Percentiles rank a stretch among this genome's conserved stretches.
phyloP scores from a whole-genome alignment of 257 asterid genomes.

The Thymus quinquecostatus region DNA sequence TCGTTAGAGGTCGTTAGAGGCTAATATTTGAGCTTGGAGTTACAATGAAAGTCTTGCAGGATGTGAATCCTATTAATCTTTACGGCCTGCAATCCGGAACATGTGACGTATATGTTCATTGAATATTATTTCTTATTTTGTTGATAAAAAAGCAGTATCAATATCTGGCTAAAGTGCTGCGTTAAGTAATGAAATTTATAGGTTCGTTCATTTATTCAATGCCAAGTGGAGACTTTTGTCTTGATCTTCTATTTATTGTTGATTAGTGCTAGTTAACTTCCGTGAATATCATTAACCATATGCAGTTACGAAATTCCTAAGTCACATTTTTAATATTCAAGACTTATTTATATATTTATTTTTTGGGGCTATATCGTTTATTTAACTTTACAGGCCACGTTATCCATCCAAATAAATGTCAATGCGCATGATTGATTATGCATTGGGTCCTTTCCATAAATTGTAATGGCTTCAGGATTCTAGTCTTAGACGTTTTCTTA shows the following conservation, averaged over 20 bases:
- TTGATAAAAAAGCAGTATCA: background rate
- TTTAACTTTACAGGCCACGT: background rate
- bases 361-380: background rate
- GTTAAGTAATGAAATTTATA: background rate
- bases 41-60: conserved; percentile 17
- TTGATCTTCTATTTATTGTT: conserved; percentile 7
- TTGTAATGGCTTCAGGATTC: background rate
- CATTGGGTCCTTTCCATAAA: background rate
- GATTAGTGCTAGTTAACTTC: background rate
- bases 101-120: background rate
- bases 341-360: background rate
- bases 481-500: conserved; percentile 2
- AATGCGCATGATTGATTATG: background rate
- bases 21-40: conserved; percentile 8
- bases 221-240: background rate
- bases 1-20: background rate
- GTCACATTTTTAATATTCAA: background rate
- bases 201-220: conserved; percentile 3
- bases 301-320: background rate
- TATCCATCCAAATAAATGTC: background rate
- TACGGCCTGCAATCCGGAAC: conserved; percentile 12
- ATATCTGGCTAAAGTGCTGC: background rate
- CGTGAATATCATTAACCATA: background rate
- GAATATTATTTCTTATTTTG: background rate
- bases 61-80: conserved; percentile 25